Percentiles rank a stretch among this genome's conserved stretches.
phyloP scores from a whole-genome alignment of 805 yeast genomes.

The Brettanomyces nanus region DNA sequence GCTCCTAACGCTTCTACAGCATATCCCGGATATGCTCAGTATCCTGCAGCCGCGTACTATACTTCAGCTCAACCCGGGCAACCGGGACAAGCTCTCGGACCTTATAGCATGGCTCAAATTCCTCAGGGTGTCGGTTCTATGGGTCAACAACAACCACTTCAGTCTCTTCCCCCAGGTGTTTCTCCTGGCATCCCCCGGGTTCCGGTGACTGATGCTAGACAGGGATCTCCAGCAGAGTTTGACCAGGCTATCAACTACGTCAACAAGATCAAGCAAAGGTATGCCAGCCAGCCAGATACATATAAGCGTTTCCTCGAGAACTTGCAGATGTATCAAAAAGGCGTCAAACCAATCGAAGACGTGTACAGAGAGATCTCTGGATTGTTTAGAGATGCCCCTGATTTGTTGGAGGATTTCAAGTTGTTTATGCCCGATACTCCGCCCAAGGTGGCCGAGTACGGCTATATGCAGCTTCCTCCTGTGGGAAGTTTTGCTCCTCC shows the following conservation, averaged over 20 bases:
- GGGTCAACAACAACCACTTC: slow-evolving; percentile 4
- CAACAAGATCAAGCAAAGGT: slow-evolving; percentile 90
- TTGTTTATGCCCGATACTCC: slow-evolving; percentile 80
- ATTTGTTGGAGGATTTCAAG: slow-evolving; percentile 86
- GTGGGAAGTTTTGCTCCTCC: slow-evolving; percentile 84
- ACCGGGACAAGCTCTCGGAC: not conserved
- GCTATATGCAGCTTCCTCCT: slow-evolving; percentile 62
- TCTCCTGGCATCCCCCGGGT: slow-evolving; percentile 6
- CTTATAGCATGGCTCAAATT: not conserved
- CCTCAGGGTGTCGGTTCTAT: slow-evolving; percentile 1
- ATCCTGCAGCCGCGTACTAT: not conserved
- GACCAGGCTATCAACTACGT: slow-evolving; percentile 96
- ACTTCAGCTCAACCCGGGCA: not conserved
- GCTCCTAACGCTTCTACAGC: slow-evolving; percentile 13
- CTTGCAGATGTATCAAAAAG: slow-evolving; percentile 92
- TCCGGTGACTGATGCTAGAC: slow-evolving; percentile 12
- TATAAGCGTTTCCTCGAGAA: slow-evolving; percentile 93
- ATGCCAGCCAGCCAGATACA: slow-evolving; percentile 89
- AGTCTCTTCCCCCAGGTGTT: not conserved
- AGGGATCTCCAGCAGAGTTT: slow-evolving; percentile 77
- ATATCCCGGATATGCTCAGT: not conserved
- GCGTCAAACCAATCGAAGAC: slow-evolving; percentile 89
- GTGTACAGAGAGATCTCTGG: slow-evolving; percentile 90
- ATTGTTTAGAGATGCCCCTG: slow-evolving; percentile 89
- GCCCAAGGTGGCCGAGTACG: slow-evolving; percentile 9